Base-by-base conservation (phyloP, 257 asterid genomes). In the Jasminum sambac region DNA sequence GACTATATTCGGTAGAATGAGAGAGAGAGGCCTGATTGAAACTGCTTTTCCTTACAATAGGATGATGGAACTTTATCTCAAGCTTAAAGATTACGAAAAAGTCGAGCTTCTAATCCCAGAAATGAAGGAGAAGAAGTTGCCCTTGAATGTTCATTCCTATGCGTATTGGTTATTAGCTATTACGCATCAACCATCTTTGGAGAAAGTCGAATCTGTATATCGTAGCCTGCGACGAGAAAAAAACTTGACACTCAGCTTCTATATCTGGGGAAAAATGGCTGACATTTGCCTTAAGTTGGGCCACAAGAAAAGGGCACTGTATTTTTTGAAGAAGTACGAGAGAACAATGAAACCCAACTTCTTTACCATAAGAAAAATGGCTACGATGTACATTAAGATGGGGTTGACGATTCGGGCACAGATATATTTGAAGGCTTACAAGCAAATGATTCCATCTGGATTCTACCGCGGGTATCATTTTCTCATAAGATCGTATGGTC, bases 21-120 rank as follows among this genome's bases (percentile, higher is more conserved):
- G 72, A 72, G 69, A 38, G 66, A 73, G 76, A 70, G 86, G 86
- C 66, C 78, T 75, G 38, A 77, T 86, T 11, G 59, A 41, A 57
- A 78, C 73, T 50, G 65, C 88, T 13, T 80, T 78, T 55, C 84
- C 88, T 1, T 84, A 63, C 68, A 84, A 84, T 76, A 84, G 81
- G 71, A 76, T 84, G 67, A 77, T 84, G 86, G 78, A 84, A 13
- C 88, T 84, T 50, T 84, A 84, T 55, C 68, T 78, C 84, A 81
- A 78, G 64, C 74, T 78, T 39, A 66, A 73, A 61, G 80, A 78
- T 50, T 76, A 70, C 3, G 79, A 84, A 57, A 76, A 76, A 73
- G 82, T 81, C 41, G 86, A 81, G 38, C 42, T 77, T 8, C 30
- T 78, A 62, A 69, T 81, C 64, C 74, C 71, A 5, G 88, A 84